Percentiles rank a stretch among this genome's conserved stretches.
phyloP scores from a whole-genome alignment of 2,329 filamentous ascomycete species.

The Aspergillus aculeatus region DNA sequence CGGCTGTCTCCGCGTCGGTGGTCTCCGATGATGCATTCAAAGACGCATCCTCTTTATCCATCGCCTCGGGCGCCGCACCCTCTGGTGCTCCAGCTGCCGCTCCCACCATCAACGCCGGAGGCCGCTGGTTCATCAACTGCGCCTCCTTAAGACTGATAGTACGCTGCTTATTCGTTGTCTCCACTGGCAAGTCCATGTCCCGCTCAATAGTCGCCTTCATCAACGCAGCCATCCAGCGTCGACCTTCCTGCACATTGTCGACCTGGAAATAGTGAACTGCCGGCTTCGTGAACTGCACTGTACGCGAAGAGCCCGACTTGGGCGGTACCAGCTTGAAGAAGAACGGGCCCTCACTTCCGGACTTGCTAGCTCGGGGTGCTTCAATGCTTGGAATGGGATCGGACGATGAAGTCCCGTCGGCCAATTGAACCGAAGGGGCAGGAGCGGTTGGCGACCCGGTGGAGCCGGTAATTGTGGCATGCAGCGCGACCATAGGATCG shows the following conservation, averaged over 20 bases:
- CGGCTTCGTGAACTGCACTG: constrained; percentile 96
- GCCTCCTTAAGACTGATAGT: constrained; percentile 92
- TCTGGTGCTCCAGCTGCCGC: constrained; percentile 23
- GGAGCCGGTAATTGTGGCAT: constrained; percentile 89
- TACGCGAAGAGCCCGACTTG: constrained; percentile 78
- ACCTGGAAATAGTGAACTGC: constrained; percentile 98
- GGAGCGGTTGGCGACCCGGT: constrained; percentile 64
- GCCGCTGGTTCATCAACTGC: constrained; percentile 79
- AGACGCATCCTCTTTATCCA: neutral
- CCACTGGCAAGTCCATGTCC: constrained; percentile 72
- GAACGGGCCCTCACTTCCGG: constrained; percentile 69
- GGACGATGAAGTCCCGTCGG: constrained; percentile 37
- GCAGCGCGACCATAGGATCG: constrained; percentile 83
- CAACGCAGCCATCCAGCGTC: constrained; percentile 95
- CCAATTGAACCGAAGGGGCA: constrained; percentile 35
- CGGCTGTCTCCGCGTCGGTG: constrained; percentile 23
- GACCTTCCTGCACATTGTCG: constrained; percentile 80
- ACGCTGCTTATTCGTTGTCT: constrained; percentile 93
- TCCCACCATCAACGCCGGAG: constrained; percentile 76
- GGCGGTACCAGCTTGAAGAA: constrained; percentile 98
- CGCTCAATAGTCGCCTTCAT: constrained; percentile 99
- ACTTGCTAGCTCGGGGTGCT: constrained; percentile 32
- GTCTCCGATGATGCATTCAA: neutral
- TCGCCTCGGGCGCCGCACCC: neutral
- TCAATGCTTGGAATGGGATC: constrained; percentile 27